A percentile compares a stretch with the other conserved stretches of the same genome.
Evolutionary conservation across 2,329 filamentous ascomycete genomes (phyloP).

Genomic region (Beauveria caledonica): DNA sequence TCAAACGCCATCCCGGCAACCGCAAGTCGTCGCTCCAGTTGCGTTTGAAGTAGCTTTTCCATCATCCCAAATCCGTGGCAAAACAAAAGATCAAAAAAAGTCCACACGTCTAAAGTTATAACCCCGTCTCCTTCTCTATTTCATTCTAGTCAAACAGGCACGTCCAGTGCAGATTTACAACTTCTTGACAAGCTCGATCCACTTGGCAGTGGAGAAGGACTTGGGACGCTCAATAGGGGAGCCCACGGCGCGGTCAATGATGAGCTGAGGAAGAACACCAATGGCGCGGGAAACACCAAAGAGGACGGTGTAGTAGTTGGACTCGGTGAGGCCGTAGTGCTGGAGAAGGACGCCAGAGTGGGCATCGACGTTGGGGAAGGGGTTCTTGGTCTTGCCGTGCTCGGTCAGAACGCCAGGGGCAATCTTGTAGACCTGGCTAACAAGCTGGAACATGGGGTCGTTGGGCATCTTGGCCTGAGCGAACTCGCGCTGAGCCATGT

Average conservation of each 20-base stretch:
- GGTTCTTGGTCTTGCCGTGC: conserved; percentile 99
- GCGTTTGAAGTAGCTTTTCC: conserved; percentile 7
- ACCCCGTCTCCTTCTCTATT: conserved; percentile 3
- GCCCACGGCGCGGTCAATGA: conserved; percentile 96
- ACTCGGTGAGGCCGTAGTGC: conserved; percentile 98
- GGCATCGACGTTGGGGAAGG: conserved; percentile 96
- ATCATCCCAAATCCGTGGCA: conserved; percentile 7
- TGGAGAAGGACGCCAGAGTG: conserved; percentile 99
- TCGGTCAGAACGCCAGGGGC: conserved; percentile 94
- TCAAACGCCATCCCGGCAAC: conserved; percentile 11
- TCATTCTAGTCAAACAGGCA: not conserved
- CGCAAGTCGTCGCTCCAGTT: not conserved
- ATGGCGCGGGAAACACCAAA: conserved; percentile 98
- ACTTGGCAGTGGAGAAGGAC: conserved; percentile 96
- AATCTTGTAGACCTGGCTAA: conserved; percentile 99
- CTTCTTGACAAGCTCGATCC: conserved; percentile 87
- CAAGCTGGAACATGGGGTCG: conserved; percentile 99
- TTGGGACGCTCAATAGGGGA: conserved; percentile 98
- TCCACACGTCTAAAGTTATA: conserved; percentile 7
- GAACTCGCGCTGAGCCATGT: conserved; percentile 96
- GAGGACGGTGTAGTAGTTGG: conserved; percentile 99
- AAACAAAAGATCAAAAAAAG: conserved; percentile 8
- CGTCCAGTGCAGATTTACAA: conserved; percentile 51
- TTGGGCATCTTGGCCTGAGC: conserved; percentile 83
- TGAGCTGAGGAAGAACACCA: conserved; percentile 97